Percentiles rank a stretch among this genome's conserved stretches.
Conservation (phyloP, 1,284 basidiomycete genomes). For the Leccinum pallidistipes region DNA sequence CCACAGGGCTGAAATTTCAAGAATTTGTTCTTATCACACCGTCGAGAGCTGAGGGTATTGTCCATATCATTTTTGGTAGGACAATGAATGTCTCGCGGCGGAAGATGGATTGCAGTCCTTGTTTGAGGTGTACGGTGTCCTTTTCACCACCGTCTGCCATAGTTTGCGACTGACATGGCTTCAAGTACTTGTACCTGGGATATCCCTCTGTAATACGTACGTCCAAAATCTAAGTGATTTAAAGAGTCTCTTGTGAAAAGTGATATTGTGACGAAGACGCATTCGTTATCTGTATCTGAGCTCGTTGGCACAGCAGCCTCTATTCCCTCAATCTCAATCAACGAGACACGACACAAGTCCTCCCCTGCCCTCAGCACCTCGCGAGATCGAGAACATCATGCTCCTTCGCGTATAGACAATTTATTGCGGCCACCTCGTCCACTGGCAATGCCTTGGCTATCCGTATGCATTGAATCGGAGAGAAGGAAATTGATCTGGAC, state of each 20-base stretch:
- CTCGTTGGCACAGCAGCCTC: constrained; percentile 55
- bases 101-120: constrained; percentile 48
- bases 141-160: constrained; percentile 61
- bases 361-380: constrained; percentile 38
- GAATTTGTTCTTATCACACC: constrained; percentile 8
- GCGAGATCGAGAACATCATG: constrained; percentile 55
- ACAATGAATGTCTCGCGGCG: constrained; percentile 21
- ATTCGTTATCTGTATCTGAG: constrained; percentile 49
- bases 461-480: no score
- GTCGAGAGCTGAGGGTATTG: constrained; percentile 15
- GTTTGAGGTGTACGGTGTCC: constrained; percentile 71
- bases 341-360: constrained; percentile 40
- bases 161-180: constrained; percentile 62
- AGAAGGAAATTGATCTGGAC: no score
- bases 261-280: constrained; percentile 35
- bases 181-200: background rate
- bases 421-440: constrained; percentile 52
- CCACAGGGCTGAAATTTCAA: background rate
- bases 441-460: constrained; percentile 33
- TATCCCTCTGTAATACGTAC: background rate
- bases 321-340: constrained; percentile 40
- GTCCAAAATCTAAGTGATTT: background rate
- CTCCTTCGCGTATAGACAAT: constrained; percentile 59
- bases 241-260: constrained; percentile 20
- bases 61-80: constrained; percentile 1